Percentiles rank a stretch among this genome's conserved stretches.
phyloP scores from a whole-genome alignment of 1,139 yeast genomes.

The Geotrichum bryndzae region DNA sequence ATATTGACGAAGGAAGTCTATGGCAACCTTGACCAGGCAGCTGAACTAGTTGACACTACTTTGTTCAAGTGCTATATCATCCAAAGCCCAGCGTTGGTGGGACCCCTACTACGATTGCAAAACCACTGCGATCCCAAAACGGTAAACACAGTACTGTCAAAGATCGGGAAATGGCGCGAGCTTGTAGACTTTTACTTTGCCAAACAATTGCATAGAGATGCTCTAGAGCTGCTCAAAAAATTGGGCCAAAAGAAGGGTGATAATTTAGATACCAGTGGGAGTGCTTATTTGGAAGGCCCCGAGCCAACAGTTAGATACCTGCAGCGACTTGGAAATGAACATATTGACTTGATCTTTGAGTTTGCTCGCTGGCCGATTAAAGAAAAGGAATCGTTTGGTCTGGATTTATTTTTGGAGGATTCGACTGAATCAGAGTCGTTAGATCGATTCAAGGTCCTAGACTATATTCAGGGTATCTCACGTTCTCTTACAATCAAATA shows the following conservation, averaged over 20 bases:
- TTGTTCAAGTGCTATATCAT: constrained; percentile 68
- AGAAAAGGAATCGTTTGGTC: constrained; percentile 40
- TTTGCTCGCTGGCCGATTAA: constrained; percentile 53
- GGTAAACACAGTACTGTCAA: constrained; percentile 53
- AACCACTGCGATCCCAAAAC: constrained; percentile 65
- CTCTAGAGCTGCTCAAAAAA: constrained; percentile 52
- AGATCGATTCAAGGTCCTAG: constrained; percentile 49
- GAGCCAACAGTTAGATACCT: constrained; percentile 57
- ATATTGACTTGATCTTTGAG: constrained; percentile 52
- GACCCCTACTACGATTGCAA: constrained; percentile 71
- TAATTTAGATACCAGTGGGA: neutral
- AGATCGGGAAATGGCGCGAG: constrained; percentile 53
- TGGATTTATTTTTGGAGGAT: constrained; percentile 61
- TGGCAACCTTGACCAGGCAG: constrained; percentile 20
- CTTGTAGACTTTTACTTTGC: constrained; percentile 74
- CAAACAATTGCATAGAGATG: constrained; percentile 59
- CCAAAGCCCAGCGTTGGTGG: constrained; percentile 65
- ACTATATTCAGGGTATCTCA: constrained; percentile 36
- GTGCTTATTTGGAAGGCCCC: constrained; percentile 35
- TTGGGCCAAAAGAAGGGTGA: constrained; percentile 23
- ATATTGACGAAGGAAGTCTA: constrained; percentile 7
- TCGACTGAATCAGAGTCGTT: constrained; percentile 57
- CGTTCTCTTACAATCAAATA: constrained; percentile 45
- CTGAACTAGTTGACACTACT: constrained; percentile 66
- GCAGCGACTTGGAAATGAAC: constrained; percentile 49